Base-by-base conservation (phyloP, 148 eudicot genomes). In the Amaranthus cruentus region DNA sequence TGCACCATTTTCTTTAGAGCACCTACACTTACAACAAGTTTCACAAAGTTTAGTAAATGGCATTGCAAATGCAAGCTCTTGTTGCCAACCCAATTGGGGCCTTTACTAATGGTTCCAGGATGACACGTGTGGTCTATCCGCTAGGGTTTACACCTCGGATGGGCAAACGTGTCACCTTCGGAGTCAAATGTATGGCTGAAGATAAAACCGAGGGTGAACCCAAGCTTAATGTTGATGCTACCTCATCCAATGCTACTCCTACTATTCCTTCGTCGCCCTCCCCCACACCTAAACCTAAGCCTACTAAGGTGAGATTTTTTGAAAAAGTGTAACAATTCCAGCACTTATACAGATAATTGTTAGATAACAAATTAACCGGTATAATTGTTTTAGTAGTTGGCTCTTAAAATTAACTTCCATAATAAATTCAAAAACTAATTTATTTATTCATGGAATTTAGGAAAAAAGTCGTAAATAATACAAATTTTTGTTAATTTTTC, bases 51-150 rank as follows among this genome's bases (percentile, higher is more conserved):
- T 5, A 1, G 53, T 46, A 60, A 28, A 69, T 74, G 77, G 79
- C 88, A 6, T 62, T 75, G 56, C 75, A 64, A 21, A 61, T 81
- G 76, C 88, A 86, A 69, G 11, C 78, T 49, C 73, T 75, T 28
- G 59, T 79, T 21, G 80, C 14, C 2, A 78, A 72, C 49, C 78
- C 84, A 0, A 42, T 50, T 4, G 10, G 69, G 4, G 59, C 77
- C n/a, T 56, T 58, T 2, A 44, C 57, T 3, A 66, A 46, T 13
- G 66, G 78, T 38, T 58, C 74, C 3, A 65, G 78, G 49, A 43
- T 50, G 12, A 62, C 70, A 21, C 69, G 11, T 4, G 51, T 73
- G 55, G 4, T 46, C 7, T 3, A 14, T 10, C 55, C 78, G 7
- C 4, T 73, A n/a, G 60, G 77, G 66, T 49, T 43, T n/a, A 9